Percentiles rank a stretch among this genome's conserved stretches.
Evolutionary conservation across 495 filamentous ascomycete genomes (phyloP).

Genomic region (Durotheca rogersii): DNA sequence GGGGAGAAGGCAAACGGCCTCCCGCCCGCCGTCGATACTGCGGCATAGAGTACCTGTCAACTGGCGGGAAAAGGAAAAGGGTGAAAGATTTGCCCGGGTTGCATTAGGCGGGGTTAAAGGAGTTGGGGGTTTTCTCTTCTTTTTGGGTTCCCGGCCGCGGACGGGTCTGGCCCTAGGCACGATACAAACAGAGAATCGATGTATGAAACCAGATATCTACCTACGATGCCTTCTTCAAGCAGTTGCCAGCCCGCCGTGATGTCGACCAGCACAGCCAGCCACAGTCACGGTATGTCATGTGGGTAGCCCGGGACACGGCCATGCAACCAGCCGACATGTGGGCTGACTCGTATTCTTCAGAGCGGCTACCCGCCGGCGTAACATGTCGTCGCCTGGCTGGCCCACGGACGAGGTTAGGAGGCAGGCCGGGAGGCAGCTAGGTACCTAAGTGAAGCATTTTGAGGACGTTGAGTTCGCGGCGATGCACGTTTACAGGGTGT

Average conservation of each 20-base stretch:
- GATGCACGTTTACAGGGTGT: too few species aligned
- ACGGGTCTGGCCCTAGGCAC: constrained; percentile 10
- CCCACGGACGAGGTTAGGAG: too few species aligned
- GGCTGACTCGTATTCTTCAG: constrained; percentile 15
- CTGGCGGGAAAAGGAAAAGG: background rate
- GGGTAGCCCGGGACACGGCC: constrained; percentile 4
- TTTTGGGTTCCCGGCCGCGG: constrained; percentile 3
- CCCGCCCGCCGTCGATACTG: constrained; percentile 11
- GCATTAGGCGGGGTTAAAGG: constrained; percentile 27
- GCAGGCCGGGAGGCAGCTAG: too few species aligned
- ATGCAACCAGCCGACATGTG: constrained; percentile 20
- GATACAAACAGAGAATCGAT: constrained; percentile 12
- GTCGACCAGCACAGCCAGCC: background rate
- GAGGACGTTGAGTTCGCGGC: too few species aligned
- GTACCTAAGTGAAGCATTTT: too few species aligned
- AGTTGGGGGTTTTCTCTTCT: too few species aligned
- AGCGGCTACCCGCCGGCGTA: constrained; percentile 8
- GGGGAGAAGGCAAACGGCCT: constrained; percentile 29
- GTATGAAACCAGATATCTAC: constrained; percentile 13
- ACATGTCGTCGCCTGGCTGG: too few species aligned
- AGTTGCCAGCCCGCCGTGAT: constrained; percentile 5
- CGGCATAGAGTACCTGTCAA: constrained; percentile 14
- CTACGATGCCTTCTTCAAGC: background rate
- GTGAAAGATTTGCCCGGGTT: background rate
- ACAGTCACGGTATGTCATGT: too few species aligned